Percentiles rank a stretch among this genome's conserved stretches.
These are phyloP conservation scores for Xanthoparmelia taractica DNA, from an alignment of 495 filamentous ascomycete genomes.

Conservation along the genomic window DNA sequence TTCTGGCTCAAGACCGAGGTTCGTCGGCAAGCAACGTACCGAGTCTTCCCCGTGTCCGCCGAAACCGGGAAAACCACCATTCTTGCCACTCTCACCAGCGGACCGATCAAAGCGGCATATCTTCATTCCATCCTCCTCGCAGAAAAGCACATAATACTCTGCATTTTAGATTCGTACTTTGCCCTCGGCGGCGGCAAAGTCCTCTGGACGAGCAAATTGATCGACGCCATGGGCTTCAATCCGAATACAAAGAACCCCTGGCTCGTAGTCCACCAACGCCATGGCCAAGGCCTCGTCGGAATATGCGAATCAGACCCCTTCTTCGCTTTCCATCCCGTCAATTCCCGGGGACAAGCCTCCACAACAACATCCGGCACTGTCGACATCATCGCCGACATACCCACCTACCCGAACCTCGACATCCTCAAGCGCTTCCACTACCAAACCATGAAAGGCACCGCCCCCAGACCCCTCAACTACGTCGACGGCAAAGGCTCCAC, in stretches of 20 bases:
- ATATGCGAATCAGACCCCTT: slow-evolving; percentile 52
- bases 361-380: slow-evolving; percentile 31
- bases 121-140: slow-evolving; percentile 70
- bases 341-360: slow-evolving; percentile 57
- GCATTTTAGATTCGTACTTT: slow-evolving; percentile 52
- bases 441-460: slow-evolving; percentile 48
- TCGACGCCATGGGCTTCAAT: slow-evolving; percentile 50
- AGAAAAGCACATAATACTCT: slow-evolving; percentile 56
- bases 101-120: slow-evolving; percentile 47
- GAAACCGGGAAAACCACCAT: slow-evolving; percentile 58
- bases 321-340: slow-evolving; percentile 72
- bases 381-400: slow-evolving; percentile 52
- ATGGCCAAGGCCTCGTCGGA: slow-evolving; percentile 48
- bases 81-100: slow-evolving; percentile 54
- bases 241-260: slow-evolving; percentile 47
- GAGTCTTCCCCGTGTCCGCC: slow-evolving; percentile 54
- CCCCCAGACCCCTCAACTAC: slow-evolving; percentile 29
- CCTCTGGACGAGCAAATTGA: slow-evolving; percentile 49
- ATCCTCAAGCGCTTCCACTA: slow-evolving; percentile 42
- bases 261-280: slow-evolving; percentile 58
- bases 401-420: slow-evolving; percentile 42
- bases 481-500: slow-evolving; percentile 28
- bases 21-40: slow-evolving; percentile 46
- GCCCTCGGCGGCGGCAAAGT: slow-evolving; percentile 42
- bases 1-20: slow-evolving; percentile 55